These are phyloP conservation scores for Kwoniella heveanensis DNA, from an alignment of 768 basidiomycete genomes.

Conservation along the genomic window DNA sequence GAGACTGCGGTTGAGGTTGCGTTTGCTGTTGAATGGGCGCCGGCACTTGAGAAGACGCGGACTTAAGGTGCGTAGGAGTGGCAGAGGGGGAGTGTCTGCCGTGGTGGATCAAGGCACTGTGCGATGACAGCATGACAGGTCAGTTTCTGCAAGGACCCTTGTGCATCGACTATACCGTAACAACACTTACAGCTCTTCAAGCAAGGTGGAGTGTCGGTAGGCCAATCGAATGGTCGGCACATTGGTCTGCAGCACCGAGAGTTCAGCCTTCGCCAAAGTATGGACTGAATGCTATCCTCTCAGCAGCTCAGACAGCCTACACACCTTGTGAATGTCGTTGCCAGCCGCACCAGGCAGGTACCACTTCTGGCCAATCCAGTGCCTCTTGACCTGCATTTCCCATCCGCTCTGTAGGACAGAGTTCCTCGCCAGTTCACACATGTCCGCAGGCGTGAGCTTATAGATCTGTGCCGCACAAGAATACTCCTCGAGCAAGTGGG, in stretches of 20 bases:
- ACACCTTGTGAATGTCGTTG: slow-evolving; percentile 92
- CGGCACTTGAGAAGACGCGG: slow-evolving; percentile 1
- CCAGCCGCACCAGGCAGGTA: slow-evolving; percentile 89
- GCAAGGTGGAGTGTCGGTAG: slow-evolving; percentile 86
- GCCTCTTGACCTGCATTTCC: slow-evolving; percentile 94
- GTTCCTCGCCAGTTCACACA: slow-evolving; percentile 97
- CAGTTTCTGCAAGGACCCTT: no score
- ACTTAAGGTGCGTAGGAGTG: slow-evolving; percentile 39
- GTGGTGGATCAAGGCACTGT: slow-evolving; percentile 44
- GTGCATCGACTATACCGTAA: no score
- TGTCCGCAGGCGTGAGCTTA: slow-evolving; percentile 75
- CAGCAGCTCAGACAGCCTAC: no score
- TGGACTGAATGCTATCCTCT: no score
- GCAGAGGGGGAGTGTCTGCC: slow-evolving; percentile 41
- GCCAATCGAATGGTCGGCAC: slow-evolving; percentile 87
- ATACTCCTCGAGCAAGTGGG: slow-evolving; percentile 75
- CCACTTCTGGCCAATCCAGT: slow-evolving; percentile 79
- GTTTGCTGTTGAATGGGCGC: slow-evolving; percentile 5
- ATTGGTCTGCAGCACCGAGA: slow-evolving; percentile 71
- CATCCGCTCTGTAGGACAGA: slow-evolving; percentile 96
- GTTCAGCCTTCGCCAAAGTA: no score
- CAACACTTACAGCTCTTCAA: slow-evolving; percentile 68
- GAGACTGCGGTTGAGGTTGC: slow-evolving; percentile 5
- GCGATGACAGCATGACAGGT: slow-evolving; percentile 10
- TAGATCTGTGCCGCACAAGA: slow-evolving; percentile 98